Base-by-base conservation (phyloP, 148 eudicot species). In the Selenicereus undatus region DNA sequence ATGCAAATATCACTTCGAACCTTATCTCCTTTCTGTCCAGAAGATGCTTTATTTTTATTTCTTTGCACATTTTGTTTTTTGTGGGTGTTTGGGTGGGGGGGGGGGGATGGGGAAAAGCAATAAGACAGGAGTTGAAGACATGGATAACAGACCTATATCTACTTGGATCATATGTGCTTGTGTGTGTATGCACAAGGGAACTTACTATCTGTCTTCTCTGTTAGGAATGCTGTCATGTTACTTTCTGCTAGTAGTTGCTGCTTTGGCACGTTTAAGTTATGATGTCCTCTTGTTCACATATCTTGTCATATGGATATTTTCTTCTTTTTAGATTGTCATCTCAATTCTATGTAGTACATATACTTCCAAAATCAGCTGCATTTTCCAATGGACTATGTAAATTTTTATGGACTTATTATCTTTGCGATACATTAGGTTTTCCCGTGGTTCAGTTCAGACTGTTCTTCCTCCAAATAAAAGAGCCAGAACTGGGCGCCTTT, bases 371-470 rank as follows among this genome's bases (percentile, higher is more conserved):
- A 5, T 4, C 17, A 24, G 24, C 54, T 56, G 27, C 69, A 18
- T 64, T 60, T 16, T 8, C 30, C 66, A 56, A 39, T 56, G 30
- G 43, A 42, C 56, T 27, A 66, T 42, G 69, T 58, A 27, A 26
- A 54, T 7, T 75, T 51, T 30, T 30, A 27, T 51, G 64, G 60
- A 22, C 52, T 24, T 75, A 24, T 72, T 21, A 12, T 50, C 27
- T 52, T 60, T 77, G 16, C 78, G 56, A 22, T 21, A 68, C 65
- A 60, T 36, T 80, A 96, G 99, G 99, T 96, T 96, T 87, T 92
- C 89, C 76, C 99, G 99, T 71, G 91, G 91, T 75, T 84, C 91
- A 79, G 92, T 90, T 80, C 91, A 96, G 82, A 92, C 98, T 29
- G 84, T 88, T 84, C 95, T 96, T 79, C 99, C 99, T 52, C 98